Conservation (phyloP, 208 protist genomes). For the Trypanosoma lewisi region DNA sequence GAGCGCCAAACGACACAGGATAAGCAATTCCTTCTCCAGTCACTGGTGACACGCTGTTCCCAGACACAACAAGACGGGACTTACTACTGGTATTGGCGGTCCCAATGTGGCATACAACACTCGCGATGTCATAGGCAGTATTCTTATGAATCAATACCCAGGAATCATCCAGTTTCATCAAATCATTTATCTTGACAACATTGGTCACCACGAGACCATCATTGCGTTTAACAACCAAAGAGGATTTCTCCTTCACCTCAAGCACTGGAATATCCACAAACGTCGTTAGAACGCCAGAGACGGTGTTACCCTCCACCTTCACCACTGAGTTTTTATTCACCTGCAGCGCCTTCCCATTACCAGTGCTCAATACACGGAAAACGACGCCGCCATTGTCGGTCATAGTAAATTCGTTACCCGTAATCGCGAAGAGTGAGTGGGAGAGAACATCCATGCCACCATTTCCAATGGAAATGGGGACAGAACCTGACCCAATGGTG, state of each 20-base stretch:
- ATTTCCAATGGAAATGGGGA: background rate
- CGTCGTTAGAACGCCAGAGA: background rate
- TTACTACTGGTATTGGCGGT: background rate
- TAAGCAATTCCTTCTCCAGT: too few species aligned
- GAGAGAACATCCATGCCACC: constrained; percentile 6
- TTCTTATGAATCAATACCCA: constrained; percentile 12
- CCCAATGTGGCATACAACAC: background rate
- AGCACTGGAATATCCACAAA: background rate
- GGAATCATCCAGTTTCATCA: background rate
- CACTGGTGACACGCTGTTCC: constrained; percentile 10
- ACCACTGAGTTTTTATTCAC: constrained; percentile 10
- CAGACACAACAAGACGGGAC: constrained; percentile 6
- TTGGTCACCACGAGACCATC: background rate
- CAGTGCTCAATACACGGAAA: background rate
- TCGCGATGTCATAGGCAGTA: constrained; percentile 1
- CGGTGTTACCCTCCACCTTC: background rate
- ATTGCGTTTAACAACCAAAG: background rate
- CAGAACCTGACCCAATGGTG: background rate
- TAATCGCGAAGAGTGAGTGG: constrained; percentile 8
- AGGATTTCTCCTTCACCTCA: background rate
- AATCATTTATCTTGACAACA: background rate
- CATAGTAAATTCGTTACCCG: constrained; percentile 4
- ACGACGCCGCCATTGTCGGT: background rate
- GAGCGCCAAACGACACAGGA: background rate
- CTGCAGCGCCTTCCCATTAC: background rate